Conservation (phyloP, 495 filamentous ascomycete genomes). For the Neurospora sp. region DNA sequence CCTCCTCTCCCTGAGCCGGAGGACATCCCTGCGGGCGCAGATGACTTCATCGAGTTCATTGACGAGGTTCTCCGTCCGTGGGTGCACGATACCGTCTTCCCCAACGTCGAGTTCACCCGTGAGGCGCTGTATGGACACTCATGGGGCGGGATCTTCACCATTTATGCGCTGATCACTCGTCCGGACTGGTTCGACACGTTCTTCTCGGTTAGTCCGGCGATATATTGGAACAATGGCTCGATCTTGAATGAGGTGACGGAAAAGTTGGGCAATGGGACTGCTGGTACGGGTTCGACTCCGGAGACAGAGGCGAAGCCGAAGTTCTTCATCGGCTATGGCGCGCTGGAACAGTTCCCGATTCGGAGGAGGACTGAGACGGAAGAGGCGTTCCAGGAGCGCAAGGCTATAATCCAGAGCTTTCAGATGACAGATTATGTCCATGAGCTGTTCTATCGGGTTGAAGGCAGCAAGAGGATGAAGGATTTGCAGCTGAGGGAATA, state of each 20-base stretch:
- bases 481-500: slow-evolving; percentile 17
- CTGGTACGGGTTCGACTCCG: background rate
- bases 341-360: slow-evolving; percentile 12
- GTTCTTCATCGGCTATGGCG: slow-evolving; percentile 10
- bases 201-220: slow-evolving; percentile 8
- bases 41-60: slow-evolving; percentile 12
- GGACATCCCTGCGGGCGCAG: slow-evolving; percentile 2
- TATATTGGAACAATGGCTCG: slow-evolving; percentile 8
- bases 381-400: slow-evolving; percentile 9
- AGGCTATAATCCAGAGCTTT: background rate
- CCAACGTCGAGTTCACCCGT: slow-evolving; percentile 9
- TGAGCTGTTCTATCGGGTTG: slow-evolving; percentile 11
- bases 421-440: slow-evolving; percentile 10
- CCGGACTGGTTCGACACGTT: slow-evolving; percentile 14
- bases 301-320: background rate
- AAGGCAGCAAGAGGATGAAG: slow-evolving; percentile 7
- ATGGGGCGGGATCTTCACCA: slow-evolving; percentile 11
- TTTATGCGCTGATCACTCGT: slow-evolving; percentile 6
- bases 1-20: slow-evolving; percentile 1
- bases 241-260: slow-evolving; percentile 9
- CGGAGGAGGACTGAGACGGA: slow-evolving; percentile 12
- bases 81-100: slow-evolving; percentile 8
- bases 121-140: slow-evolving; percentile 17
- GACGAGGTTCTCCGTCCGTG: slow-evolving; percentile 9
- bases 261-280: slow-evolving; percentile 7